These are phyloP conservation scores for Blastocladiella britannica DNA, from an alignment of 192 early-diverging fungal species.

Conservation along the genomic window DNA sequence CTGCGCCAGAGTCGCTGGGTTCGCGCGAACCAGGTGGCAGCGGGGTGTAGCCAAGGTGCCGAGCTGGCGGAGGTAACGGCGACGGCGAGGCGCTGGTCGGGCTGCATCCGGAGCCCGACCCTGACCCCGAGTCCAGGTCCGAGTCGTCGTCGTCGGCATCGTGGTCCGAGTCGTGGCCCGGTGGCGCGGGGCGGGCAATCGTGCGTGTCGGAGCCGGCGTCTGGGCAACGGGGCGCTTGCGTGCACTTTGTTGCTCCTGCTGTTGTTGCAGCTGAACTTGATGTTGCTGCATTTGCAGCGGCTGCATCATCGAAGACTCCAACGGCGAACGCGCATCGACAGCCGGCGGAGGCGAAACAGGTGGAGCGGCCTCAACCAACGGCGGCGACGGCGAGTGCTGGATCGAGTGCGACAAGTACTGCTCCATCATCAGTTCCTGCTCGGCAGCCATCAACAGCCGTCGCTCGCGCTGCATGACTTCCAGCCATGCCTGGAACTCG, in stretches of 20 bases:
- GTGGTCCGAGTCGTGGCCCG: background rate
- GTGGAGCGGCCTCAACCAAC: too few relatives aligned
- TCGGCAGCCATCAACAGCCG: background rate
- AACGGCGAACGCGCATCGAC: background rate
- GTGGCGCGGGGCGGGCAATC: too few relatives aligned
- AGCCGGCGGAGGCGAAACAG: background rate
- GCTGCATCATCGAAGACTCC: background rate
- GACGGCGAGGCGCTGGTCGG: background rate
- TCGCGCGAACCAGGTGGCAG: background rate
- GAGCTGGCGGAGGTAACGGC: background rate
- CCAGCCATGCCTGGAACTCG: background rate
- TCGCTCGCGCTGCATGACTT: background rate
- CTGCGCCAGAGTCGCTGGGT: background rate
- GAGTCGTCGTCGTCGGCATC: background rate
- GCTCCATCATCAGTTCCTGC: background rate
- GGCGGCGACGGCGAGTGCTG: background rate
- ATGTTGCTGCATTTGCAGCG: too few relatives aligned
- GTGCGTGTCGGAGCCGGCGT: background rate
- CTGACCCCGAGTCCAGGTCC: background rate
- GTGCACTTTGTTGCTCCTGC: too few relatives aligned
- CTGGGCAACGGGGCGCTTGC: background rate
- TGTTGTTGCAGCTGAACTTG: too few relatives aligned
- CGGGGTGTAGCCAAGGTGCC: background rate
- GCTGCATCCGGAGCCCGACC: background rate
- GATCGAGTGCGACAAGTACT: background rate